A percentile compares a stretch with the other conserved stretches of the same genome.
Evolutionary conservation across 768 basidiomycete species (phyloP).

Genomic region (Rhodotorula diobovata): DNA sequence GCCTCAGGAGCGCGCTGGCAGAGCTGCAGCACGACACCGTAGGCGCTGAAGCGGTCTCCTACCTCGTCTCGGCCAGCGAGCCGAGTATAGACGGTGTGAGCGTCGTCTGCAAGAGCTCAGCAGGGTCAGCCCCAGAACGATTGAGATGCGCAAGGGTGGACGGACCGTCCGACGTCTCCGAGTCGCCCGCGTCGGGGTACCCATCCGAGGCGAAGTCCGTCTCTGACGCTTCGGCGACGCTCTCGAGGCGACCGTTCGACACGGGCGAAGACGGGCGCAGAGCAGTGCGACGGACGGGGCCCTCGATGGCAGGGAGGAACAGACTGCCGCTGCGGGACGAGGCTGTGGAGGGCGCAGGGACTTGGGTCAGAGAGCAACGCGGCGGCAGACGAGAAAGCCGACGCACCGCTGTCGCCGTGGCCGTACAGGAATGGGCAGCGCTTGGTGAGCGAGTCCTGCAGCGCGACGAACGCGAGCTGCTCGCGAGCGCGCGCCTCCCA

Average conservation of each 20-base stretch:
- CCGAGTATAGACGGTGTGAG: background rate
- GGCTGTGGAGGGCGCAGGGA: background rate
- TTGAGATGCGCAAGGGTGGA: too few relatives aligned
- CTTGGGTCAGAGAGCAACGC: too few relatives aligned
- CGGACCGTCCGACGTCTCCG: background rate
- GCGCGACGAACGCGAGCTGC: slow-evolving; percentile 64
- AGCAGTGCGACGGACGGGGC: too few relatives aligned
- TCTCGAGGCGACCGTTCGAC: background rate
- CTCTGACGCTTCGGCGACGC: background rate
- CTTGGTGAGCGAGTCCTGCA: slow-evolving; percentile 66
- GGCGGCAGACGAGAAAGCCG: too few relatives aligned
- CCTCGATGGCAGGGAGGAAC: slow-evolving; percentile 8
- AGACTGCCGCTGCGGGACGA: background rate
- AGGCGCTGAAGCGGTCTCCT: slow-evolving; percentile 25
- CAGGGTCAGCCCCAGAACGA: background rate
- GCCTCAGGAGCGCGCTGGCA: slow-evolving; percentile 21
- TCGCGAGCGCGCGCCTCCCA: slow-evolving; percentile 54
- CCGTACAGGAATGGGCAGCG: slow-evolving; percentile 38
- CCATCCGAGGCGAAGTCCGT: background rate
- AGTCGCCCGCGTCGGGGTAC: background rate
- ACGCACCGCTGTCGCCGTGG: background rate
- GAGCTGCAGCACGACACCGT: slow-evolving; percentile 11
- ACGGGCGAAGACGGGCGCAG: too few relatives aligned
- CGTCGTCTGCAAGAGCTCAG: background rate
- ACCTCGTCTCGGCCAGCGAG: slow-evolving; percentile 3